Evolutionary conservation across 78 protist genomes (phyloP).

Genomic region (Cyanophora paradoxa): DNA sequence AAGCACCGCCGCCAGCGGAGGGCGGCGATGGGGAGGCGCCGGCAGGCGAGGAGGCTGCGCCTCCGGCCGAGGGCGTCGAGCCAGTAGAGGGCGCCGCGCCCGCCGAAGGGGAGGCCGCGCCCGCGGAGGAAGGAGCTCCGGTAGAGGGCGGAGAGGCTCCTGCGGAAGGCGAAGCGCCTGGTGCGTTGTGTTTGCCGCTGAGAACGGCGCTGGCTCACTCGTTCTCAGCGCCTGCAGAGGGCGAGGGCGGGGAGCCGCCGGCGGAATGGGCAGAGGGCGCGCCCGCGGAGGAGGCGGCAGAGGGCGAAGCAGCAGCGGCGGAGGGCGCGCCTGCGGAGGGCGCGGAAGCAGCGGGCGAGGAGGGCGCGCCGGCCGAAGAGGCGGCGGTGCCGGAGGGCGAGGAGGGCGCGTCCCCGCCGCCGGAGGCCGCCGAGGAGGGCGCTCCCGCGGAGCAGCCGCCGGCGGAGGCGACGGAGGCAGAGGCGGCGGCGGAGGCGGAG

Average conservation of each 20-base stretch:
- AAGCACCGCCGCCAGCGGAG: neutral
- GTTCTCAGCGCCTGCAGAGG: neutral
- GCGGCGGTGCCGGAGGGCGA: neutral
- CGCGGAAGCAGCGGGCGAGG: neutral
- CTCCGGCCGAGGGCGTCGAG: neutral
- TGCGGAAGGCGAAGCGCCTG: neutral
- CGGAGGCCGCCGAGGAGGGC: neutral
- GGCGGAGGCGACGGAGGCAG: too few species aligned
- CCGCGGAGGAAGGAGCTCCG: neutral
- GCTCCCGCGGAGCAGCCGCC: neutral
- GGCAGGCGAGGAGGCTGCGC: neutral
- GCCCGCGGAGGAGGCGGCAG: neutral
- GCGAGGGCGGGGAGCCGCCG: neutral
- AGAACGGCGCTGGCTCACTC: neutral
- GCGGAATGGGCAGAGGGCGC: neutral
- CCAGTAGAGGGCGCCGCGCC: neutral
- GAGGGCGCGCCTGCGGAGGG: neutral
- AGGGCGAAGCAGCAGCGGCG: neutral
- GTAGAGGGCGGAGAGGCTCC: neutral
- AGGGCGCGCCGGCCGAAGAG: neutral
- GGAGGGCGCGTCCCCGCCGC: neutral
- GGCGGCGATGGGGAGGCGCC: neutral
- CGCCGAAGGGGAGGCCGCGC: neutral
- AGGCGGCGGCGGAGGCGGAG: too few species aligned
- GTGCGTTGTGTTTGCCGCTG: neutral